Evolutionary conservation across 2,329 filamentous ascomycete genomes (phyloP).

Genomic region (Trichoderma simmonsii): DNA sequence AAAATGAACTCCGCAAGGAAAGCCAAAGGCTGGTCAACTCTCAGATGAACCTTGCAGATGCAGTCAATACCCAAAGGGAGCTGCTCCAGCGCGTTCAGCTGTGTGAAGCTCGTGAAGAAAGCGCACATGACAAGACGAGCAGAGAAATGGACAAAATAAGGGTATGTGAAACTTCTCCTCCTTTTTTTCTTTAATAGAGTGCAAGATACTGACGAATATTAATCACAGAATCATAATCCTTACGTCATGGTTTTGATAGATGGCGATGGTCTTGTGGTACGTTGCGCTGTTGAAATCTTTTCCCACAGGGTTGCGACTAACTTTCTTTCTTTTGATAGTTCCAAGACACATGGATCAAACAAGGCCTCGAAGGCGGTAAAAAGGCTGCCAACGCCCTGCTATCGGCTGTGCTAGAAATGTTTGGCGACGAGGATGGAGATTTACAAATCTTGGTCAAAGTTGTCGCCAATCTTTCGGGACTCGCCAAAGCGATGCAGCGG

Average conservation of each 20-base stretch:
- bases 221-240: constrained; percentile 48
- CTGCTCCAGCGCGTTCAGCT: constrained; percentile 47
- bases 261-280: constrained; percentile 59
- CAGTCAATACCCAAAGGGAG: constrained; percentile 47
- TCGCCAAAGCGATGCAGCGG: constrained; percentile 48
- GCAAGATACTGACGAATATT: neutral
- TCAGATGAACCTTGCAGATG: constrained; percentile 50
- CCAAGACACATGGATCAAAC: constrained; percentile 50
- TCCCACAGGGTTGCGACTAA: neutral
- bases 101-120: constrained; percentile 34
- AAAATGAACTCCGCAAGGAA: constrained; percentile 43
- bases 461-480: constrained; percentile 51
- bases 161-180: constrained; percentile 33
- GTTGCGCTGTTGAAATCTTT: constrained; percentile 3
- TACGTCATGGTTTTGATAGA: constrained; percentile 62
- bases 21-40: constrained; percentile 42
- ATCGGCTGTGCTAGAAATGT: constrained; percentile 46
- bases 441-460: constrained; percentile 56
- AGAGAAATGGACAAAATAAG: constrained; percentile 43
- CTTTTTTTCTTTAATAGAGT: neutral
- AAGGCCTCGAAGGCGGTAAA: constrained; percentile 55
- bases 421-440: constrained; percentile 42
- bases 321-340: constrained; percentile 43
- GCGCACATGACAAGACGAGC: constrained; percentile 27
- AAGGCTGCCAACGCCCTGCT: constrained; percentile 50